These are phyloP conservation scores for Solanum neorickii DNA, from an alignment of 257 asterid species.

Conservation along the genomic window DNA sequence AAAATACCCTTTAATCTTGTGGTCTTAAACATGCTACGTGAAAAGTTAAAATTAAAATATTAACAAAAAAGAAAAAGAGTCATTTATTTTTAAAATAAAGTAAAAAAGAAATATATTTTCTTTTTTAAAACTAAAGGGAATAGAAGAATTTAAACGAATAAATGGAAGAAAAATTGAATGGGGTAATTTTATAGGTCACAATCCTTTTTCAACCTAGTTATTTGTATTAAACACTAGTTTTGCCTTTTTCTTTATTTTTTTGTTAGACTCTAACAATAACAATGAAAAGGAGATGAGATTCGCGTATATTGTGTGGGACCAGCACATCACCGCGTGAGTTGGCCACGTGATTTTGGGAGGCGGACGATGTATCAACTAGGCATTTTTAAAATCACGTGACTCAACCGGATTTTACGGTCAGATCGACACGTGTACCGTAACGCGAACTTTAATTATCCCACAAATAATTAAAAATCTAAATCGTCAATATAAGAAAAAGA, in stretches of 20 bases:
- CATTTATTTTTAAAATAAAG: too few relatives aligned
- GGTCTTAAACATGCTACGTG: rapidly evolving
- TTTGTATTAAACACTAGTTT: neutral
- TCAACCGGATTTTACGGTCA: conserved; percentile 28
- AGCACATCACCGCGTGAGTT: conserved; percentile 43
- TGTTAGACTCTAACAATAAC: neutral
- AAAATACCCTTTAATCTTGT: rapidly evolving
- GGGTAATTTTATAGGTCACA: neutral
- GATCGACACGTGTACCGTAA: conserved; percentile 20
- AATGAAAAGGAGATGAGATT: neutral
- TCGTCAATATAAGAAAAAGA: neutral
- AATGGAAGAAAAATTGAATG: too few relatives aligned
- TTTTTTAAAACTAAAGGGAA: too few relatives aligned
- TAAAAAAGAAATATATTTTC: too few relatives aligned
- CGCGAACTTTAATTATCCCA: neutral
- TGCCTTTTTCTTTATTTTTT: too few relatives aligned
- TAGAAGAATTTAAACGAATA: too few relatives aligned
- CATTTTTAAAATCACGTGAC: conserved; percentile 68
- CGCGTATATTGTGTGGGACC: conserved; percentile 16
- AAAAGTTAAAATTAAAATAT: too few relatives aligned
- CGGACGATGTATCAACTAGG: conserved; percentile 47
- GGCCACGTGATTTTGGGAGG: conserved; percentile 92
- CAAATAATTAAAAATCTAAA: neutral
- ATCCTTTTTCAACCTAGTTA: neutral
- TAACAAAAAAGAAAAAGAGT: too few relatives aligned